Evolutionary conservation across 106 monocot species (phyloP), one percentile per base, ranked within the genome.

Genomic region (Dendrobium catenatum): DNA sequence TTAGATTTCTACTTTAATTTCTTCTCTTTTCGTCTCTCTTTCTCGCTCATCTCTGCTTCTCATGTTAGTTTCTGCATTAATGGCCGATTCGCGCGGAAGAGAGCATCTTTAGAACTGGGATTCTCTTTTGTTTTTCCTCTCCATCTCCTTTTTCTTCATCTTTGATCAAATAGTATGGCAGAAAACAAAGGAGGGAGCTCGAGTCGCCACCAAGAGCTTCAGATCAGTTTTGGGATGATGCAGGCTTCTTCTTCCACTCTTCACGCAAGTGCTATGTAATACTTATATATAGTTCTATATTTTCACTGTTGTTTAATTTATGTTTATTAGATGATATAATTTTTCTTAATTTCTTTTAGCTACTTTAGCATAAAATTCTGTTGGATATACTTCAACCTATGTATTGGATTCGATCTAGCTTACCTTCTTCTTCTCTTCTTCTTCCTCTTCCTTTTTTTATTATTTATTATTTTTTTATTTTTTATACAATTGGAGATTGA

Each of bases 221-320:
- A 84, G 44, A 79, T 81, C 17, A 27, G 81, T 11, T 85, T 81
- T 76, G 88, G 85, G 79, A 76, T 86, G 61, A 82, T 73, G 55
- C 48, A 86, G 1, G 46, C 24, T 22, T 49, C 76, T 76, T 91
- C 88, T 44, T 91, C 88, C 55, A 81, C 88, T 82, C 61, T 79
- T 58, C 59, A 86, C 51, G 80, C 68, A 24, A 88, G 42, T 80
- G 82, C 84, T 86, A 86, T 89, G 86, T 89, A 86, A 81, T 77
- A 49, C 13, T 48, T 27, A 2, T 49, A 22, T 3, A 61, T 9
- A n/a, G 19, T 19, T 24, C 24, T 49, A 10, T 48, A 3, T 26
- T 11, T 76, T 1, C 42, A 27, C 19, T 24, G 20, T 19, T 61
- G 37, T 56, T 46, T 46, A 46, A 46, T 46, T 46, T 46, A 6